A percentile compares a stretch with the other conserved stretches of the same genome.
Evolutionary conservation across 2,329 filamentous ascomycete species (phyloP).

Genomic region (Fusarium multiceps): DNA sequence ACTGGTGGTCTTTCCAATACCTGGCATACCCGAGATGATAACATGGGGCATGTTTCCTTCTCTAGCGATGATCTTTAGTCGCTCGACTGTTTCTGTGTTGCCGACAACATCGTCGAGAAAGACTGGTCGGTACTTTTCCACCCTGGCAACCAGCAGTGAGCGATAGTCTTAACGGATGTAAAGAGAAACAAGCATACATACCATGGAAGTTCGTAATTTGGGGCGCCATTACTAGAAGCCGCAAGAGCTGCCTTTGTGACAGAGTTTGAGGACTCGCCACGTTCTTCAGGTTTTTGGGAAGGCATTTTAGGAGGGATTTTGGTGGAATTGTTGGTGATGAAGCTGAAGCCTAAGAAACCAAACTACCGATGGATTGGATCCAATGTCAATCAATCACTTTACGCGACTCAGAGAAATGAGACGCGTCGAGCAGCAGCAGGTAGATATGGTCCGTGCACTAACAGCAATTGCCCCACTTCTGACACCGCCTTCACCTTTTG

Average conservation of each 20-base stretch:
- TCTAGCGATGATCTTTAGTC: slow-evolving; percentile 96
- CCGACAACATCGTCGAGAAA: slow-evolving; percentile 97
- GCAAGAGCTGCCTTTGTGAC: slow-evolving; percentile 67
- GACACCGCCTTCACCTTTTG: slow-evolving; percentile 45
- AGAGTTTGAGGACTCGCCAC: slow-evolving; percentile 70
- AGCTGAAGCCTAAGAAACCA: slow-evolving; percentile 36
- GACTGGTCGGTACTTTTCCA: slow-evolving; percentile 96
- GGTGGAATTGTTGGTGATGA: slow-evolving; percentile 21
- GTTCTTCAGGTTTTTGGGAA: slow-evolving; percentile 61
- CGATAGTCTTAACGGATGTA: slow-evolving; percentile 1
- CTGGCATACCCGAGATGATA: slow-evolving; percentile 99
- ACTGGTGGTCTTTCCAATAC: slow-evolving; percentile 98
- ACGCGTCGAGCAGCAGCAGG: slow-evolving; percentile 48
- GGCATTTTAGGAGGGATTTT: slow-evolving; percentile 56
- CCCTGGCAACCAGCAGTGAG: slow-evolving; percentile 68
- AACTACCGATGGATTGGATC: neutral
- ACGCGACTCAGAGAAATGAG: slow-evolving; percentile 50
- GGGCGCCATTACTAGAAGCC: slow-evolving; percentile 60
- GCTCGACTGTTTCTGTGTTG: slow-evolving; percentile 97
- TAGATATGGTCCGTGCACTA: slow-evolving; percentile 46
- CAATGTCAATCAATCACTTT: slow-evolving; percentile 51
- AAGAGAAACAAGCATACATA: slow-evolving; percentile 61
- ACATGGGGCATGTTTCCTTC: slow-evolving; percentile 99
- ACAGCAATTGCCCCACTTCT: slow-evolving; percentile 20
- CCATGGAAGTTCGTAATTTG: slow-evolving; percentile 84